Evolutionary conservation across 2,329 filamentous ascomycete species (phyloP).

Genomic region (Fusarium sp.): DNA sequence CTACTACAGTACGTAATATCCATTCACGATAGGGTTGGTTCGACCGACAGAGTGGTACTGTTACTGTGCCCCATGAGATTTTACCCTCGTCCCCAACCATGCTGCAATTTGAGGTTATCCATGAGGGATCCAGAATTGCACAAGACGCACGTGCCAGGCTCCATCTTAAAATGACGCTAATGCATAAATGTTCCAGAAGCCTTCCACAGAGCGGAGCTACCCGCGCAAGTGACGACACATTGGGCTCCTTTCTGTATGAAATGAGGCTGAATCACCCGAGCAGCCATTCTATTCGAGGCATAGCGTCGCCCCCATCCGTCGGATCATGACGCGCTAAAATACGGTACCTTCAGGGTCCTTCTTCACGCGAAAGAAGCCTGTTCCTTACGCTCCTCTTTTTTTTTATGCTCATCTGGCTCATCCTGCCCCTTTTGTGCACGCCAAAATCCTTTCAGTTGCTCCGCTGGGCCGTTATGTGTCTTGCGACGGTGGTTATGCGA

Average conservation of each 20-base stretch:
- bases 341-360: constrained; percentile 31
- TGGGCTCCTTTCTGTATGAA: constrained; percentile 24
- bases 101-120: constrained; percentile 42
- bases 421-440: constrained; percentile 38
- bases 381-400: constrained; percentile 10
- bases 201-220: constrained; percentile 42
- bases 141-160: constrained; percentile 46
- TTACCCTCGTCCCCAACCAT: constrained; percentile 45
- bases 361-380: constrained; percentile 22
- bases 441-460: background rate
- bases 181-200: constrained; percentile 46
- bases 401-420: constrained; percentile 11
- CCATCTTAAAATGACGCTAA: constrained; percentile 23
- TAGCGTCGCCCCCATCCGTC: constrained; percentile 36
- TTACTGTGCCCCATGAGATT: constrained; percentile 16
- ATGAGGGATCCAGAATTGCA: constrained; percentile 33
- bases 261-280: constrained; percentile 46
- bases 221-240: constrained; percentile 40
- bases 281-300: constrained; percentile 32
- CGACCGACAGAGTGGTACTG: constrained; percentile 31
- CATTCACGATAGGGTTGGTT: constrained; percentile 8
- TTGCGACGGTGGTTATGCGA: constrained; percentile 31
- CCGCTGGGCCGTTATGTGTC: constrained; percentile 23
- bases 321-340: constrained; percentile 27
- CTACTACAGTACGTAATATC: constrained; percentile 30